Evolutionary conservation across 169 alveolate genomes (phyloP).

Genomic region (Ophryocystis elektroscirrha): DNA sequence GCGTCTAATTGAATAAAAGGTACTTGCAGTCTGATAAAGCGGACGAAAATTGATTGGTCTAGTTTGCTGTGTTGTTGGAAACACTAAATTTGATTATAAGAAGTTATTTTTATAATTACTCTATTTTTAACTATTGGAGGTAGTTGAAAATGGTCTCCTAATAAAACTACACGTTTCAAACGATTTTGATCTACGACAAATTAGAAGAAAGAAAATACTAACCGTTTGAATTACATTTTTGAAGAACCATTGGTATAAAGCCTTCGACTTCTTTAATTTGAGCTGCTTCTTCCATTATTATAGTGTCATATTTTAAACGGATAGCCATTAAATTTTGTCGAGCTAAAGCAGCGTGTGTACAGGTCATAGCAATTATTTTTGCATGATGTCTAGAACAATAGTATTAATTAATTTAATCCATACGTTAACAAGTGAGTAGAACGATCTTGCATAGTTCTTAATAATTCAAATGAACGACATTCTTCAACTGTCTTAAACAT

Average conservation of each 20-base stretch:
- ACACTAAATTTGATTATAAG: conserved; percentile 3
- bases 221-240: neutral
- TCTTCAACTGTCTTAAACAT: no score
- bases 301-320: conserved; percentile 42
- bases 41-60: conserved; percentile 49
- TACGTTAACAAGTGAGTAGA: conserved; percentile 59
- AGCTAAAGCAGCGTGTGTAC: conserved; percentile 77
- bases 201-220: neutral
- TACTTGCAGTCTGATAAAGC: conserved; percentile 47
- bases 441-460: conserved; percentile 63
- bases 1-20: conserved; percentile 45
- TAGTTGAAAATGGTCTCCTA: conserved; percentile 73
- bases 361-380: conserved; percentile 73
- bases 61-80: conserved; percentile 39
- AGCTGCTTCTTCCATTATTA: conserved; percentile 62
- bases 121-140: conserved; percentile 69
- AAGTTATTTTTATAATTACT: conserved; percentile 5
- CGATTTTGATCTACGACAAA: conserved; percentile 3
- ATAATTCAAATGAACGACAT: conserved; percentile 63
- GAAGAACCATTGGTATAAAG: neutral
- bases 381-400: conserved; percentile 34
- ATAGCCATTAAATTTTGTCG: conserved; percentile 41
- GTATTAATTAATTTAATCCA: neutral
- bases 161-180: conserved; percentile 52
- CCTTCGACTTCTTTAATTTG: conserved; percentile 39